These are phyloP conservation scores for Gynostemma pentaphyllum DNA, from an alignment of 306 rosid genomes.

Conservation along the genomic window DNA sequence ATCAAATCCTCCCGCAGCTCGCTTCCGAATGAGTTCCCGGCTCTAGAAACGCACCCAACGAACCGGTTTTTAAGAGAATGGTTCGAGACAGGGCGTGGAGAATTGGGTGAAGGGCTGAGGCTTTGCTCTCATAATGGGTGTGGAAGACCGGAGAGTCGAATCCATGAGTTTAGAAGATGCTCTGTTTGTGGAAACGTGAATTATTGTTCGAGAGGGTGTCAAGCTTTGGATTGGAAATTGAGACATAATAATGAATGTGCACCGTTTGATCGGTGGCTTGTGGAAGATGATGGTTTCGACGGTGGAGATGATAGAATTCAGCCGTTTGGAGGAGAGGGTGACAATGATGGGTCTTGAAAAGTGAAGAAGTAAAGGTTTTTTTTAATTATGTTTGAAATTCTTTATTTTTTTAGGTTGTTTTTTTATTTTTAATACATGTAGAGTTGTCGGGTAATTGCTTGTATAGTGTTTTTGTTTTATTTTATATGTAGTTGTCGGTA, in stretches of 20 bases:
- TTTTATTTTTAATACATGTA: neutral
- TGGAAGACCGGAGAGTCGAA: constrained; percentile 71
- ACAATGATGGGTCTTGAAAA: neutral
- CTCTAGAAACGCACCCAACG: constrained; percentile 45
- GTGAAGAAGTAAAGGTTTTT: neutral
- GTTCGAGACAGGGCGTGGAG: constrained; percentile 37
- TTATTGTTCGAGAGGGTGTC: constrained; percentile 86
- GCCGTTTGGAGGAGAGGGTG: neutral
- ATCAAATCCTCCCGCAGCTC: constrained; percentile 21
- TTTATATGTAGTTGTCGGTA: neutral
- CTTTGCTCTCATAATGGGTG: constrained; percentile 61
- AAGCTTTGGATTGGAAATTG: constrained; percentile 77
- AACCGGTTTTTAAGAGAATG: constrained; percentile 60
- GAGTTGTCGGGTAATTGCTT: neutral
- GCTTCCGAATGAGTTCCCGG: constrained; percentile 41
- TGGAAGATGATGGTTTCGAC: neutral
- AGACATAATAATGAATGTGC: constrained; percentile 52
- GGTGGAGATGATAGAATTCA: neutral
- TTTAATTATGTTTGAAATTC: neutral
- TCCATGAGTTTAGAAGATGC: constrained; percentile 79
- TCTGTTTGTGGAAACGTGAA: constrained; percentile 72
- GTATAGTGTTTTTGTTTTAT: neutral
- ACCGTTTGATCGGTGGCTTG: constrained; percentile 6
- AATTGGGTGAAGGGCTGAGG: constrained; percentile 24
- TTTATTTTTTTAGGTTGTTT: neutral